phyloP scores from a whole-genome alignment of 345 rosid genomes.

The Mangifera indica region DNA sequence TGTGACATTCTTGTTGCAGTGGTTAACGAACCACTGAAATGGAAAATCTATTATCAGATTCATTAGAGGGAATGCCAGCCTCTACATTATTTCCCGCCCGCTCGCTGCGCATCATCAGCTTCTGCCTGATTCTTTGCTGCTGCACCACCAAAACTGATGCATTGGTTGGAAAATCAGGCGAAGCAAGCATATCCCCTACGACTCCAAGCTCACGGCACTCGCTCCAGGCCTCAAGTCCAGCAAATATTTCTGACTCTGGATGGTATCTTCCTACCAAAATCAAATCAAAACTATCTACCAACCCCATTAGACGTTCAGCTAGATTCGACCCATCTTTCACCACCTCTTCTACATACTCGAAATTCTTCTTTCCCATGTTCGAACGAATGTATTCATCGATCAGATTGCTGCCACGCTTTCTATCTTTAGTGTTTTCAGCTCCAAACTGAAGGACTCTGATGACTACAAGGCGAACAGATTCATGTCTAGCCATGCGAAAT shows the following conservation, averaged over 20 bases:
- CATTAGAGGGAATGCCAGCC: no score
- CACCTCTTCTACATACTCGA: slow-evolving; percentile 33
- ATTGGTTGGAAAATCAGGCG: slow-evolving; percentile 28
- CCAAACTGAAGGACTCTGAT: slow-evolving; percentile 40
- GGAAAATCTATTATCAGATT: background rate
- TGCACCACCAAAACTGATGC: slow-evolving; percentile 41
- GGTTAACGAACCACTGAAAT: slow-evolving; percentile 10
- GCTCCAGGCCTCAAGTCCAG: slow-evolving; percentile 44
- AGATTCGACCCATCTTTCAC: slow-evolving; percentile 32
- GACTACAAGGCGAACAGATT: slow-evolving; percentile 29
- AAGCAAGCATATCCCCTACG: slow-evolving; percentile 46
- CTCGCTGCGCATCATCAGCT: background rate
- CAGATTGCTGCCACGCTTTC: slow-evolving; percentile 28
- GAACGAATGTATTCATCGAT: slow-evolving; percentile 25
- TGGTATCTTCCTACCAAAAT: slow-evolving; percentile 42
- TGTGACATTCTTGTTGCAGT: no score
- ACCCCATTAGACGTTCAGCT: slow-evolving; percentile 12
- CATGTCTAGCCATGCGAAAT: slow-evolving; percentile 32
- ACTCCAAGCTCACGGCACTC: slow-evolving; percentile 53
- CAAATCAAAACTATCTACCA: slow-evolving; percentile 25
- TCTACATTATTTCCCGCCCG: background rate
- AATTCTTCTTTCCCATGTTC: slow-evolving; percentile 30
- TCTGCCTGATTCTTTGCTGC: slow-evolving; percentile 28
- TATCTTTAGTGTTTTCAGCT: slow-evolving; percentile 34
- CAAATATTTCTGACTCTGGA: slow-evolving; percentile 22